These are phyloP conservation scores for Pythium scleroteichum DNA, from an alignment of 352 stramenopile genomes.

Conservation along the genomic window DNA sequence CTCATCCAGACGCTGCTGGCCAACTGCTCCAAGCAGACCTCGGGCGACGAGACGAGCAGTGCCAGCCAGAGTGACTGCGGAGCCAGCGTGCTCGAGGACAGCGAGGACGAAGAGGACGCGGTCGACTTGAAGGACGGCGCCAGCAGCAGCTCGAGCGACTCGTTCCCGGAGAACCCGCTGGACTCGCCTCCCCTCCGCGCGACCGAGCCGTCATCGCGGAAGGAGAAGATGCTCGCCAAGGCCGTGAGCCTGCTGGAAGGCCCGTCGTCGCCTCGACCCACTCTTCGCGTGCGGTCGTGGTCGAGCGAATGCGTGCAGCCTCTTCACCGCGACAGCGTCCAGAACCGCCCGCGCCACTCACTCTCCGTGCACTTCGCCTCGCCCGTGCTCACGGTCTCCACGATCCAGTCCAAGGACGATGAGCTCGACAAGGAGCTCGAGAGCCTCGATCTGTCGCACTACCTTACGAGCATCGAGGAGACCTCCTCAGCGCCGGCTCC, in stretches of 20 bases:
- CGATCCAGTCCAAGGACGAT: conserved; percentile 7
- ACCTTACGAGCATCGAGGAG: conserved; percentile 18
- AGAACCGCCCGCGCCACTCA: conserved; percentile 23
- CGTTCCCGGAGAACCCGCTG: conserved; percentile 17
- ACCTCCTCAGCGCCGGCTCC: neutral
- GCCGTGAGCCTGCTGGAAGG: conserved; percentile 8
- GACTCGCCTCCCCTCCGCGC: conserved; percentile 7
- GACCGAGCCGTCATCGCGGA: neutral
- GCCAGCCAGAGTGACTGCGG: conserved; percentile 29
- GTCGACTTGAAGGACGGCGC: neutral
- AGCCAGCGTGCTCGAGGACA: conserved; percentile 19
- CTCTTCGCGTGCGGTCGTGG: conserved; percentile 20
- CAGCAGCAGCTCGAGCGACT: conserved; percentile 14
- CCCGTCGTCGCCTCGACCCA: neutral
- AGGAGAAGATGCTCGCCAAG: conserved; percentile 14
- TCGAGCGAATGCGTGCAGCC: conserved; percentile 20
- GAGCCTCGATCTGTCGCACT: conserved; percentile 15
- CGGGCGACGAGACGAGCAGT: conserved; percentile 35
- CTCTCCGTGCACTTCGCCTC: conserved; percentile 28
- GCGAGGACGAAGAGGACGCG: conserved; percentile 1
- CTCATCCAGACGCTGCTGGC: conserved; percentile 59
- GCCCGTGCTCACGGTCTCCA: conserved; percentile 17
- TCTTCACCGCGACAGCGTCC: conserved; percentile 6
- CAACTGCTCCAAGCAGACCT: conserved; percentile 41
- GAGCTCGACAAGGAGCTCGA: conserved; percentile 12